Base-by-base conservation (phyloP, 768 basidiomycete genomes). In the Macrocybe gigantea region DNA sequence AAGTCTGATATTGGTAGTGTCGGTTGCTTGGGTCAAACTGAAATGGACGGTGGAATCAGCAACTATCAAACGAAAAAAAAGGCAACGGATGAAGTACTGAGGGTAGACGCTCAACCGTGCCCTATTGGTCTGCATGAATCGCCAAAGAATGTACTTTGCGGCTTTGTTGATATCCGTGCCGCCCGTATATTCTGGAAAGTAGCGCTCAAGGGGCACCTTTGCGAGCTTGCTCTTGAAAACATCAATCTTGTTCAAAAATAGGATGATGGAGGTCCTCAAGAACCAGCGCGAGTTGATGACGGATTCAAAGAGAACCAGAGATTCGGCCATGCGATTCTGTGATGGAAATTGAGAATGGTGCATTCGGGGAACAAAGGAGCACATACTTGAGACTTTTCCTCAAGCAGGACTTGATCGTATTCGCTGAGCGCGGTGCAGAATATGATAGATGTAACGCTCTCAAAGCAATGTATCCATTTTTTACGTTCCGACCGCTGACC, bases 241-340 rank as follows among this genome's bases (percentile, higher is more conserved):
- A 64, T 96, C 93, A 57, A 93, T 93, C 75, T 95, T 93, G 70
- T 93, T 94, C 52, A 93, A 67, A 77, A 93, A 93, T 44, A 94
- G 68, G 60, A 94, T 93, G 58, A 94, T 92, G 1, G 88, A 89
- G 5, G 92, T 92, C 56, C 89, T 82, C 45, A 89, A 82, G 66
- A 93, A 93, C 90, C 88, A 94, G 53, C 93, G 78, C 33, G 90
- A 93, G 60, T 95, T 95, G 70, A 89, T 88, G 63, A 93, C 90
- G 30, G 85, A 88, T 60, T 93, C 91, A 64, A 93, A 94, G 30
- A 96, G 81, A 0, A 90, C 84, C 42, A 95, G 69, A 1, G 90
- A 88, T 65, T 96, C 93, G 55, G 85, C 81, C 89, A 97, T 93
- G 44, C 92, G 91, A 67, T 94, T 95, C 85, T 89, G 44, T 14